phyloP scores from a whole-genome alignment of 345 rosid genomes.

The Tarenaya hassleriana region DNA sequence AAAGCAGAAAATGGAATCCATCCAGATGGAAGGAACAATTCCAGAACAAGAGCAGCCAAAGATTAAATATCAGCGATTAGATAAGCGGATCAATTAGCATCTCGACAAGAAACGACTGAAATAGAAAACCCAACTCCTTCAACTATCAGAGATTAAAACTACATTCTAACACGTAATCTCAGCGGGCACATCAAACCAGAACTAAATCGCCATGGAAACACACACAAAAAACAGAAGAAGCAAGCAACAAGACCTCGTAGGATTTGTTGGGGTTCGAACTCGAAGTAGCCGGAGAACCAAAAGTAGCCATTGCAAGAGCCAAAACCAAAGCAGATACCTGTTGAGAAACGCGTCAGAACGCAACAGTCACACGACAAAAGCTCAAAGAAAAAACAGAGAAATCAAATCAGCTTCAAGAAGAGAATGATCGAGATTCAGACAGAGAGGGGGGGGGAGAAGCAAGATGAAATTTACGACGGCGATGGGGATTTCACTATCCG shows the following conservation, averaged over 20 bases:
- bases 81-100: not conserved
- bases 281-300: conserved; percentile 39
- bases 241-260: conserved; percentile 40
- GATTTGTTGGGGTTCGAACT: conserved; percentile 80
- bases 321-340: conserved; percentile 6
- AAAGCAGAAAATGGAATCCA: no score
- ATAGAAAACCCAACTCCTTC: not conserved
- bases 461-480: no score
- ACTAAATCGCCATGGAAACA: not conserved
- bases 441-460: conserved; percentile 28
- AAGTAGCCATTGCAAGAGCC: conserved; percentile 45
- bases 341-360: not conserved
- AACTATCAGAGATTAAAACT: not conserved
- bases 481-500: no score
- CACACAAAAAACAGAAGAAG: not conserved
- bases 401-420: not conserved
- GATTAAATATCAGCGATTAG: not conserved
- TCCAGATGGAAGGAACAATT: not conserved
- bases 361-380: conserved; percentile 1
- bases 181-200: conserved; percentile 2
- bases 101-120: not conserved
- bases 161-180: conserved; percentile 6
- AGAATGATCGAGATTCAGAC: not conserved
- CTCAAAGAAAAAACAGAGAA: not conserved
- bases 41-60: conserved; percentile 2